These are phyloP conservation scores for Carnegiea gigantea DNA, from an alignment of 179 eudicot genomes.

Conservation along the genomic window DNA sequence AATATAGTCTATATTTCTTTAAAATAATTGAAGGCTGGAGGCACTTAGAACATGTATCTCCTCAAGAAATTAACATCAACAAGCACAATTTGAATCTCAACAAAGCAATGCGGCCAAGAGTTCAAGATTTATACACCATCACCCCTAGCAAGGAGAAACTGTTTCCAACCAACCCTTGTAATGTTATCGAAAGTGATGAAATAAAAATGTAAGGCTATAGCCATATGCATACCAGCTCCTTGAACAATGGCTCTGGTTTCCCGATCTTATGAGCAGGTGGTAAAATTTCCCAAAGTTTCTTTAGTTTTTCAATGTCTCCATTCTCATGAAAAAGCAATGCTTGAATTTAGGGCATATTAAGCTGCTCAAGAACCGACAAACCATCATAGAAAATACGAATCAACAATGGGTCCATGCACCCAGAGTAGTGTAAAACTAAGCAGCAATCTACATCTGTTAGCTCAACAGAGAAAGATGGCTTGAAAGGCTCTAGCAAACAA, in stretches of 20 bases:
- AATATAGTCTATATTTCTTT: neutral
- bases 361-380: conserved; percentile 82
- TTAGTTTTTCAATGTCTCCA: conserved; percentile 53
- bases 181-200: neutral
- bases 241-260: conserved; percentile 81
- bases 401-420: neutral
- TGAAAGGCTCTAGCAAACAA: conserved; percentile 86
- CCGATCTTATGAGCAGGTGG: conserved; percentile 82
- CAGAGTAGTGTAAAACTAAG: neutral
- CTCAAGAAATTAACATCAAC: neutral
- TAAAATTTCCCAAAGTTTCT: conserved; percentile 72
- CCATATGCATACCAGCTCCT: conserved; percentile 63
- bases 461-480: conserved; percentile 87
- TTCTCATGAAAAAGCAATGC: conserved; percentile 62
- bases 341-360: conserved; percentile 58
- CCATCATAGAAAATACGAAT: conserved; percentile 18
- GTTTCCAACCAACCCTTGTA: neutral
- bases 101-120: neutral
- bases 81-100: neutral
- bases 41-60: neutral
- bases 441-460: conserved; percentile 35
- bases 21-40: neutral
- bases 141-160: neutral
- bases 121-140: neutral
- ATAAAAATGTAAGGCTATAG: neutral